Evolutionary conservation across 2,329 filamentous ascomycete species (phyloP), one percentile per base, ranked within the genome.

Genomic region (Sarocladium strictum): DNA sequence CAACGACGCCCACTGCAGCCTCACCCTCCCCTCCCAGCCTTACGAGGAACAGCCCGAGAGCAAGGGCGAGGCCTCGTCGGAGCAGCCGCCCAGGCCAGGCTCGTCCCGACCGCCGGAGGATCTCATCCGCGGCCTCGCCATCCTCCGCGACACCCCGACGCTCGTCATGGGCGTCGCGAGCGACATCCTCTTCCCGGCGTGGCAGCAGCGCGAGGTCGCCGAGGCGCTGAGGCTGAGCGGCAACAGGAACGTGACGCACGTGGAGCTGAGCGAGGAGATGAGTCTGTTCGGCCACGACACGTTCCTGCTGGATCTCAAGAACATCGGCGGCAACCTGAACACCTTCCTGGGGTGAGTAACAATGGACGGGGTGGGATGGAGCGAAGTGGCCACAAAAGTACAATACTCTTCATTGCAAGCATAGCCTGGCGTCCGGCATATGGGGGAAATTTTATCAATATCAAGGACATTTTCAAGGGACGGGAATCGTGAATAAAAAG

Each of bases 271-370:
- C 32, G 90, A 97, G 73, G 91, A 97, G 72, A 83, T 94, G 70
- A 96, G 91, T 64, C 72, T 96, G 63, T 99, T 99, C 67, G 94
- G 94, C 0, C 94, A 99, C 65, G 94, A 99, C 67, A 97, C 93
- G 0, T 99, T 99, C 68, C 71, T 99, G 64, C 74, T 99, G 41
- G 94, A 99, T 71, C 72, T 97, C 55, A 85, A 96, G 72, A 88
- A 96, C 62, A 90, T 99, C 51, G 94, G 94, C 3, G 91, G 90
- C 0, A 89, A 85, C 51, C 74, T 99, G 47, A 85, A 84, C 63
- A 80, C 80, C 62, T 99, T 99, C 69, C 69, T 99, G 61, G 80
- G 79, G 1, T 93, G 57, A 64, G n/a, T n/a, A n/a, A n/a, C n/a
- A n/a, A n/a, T n/a, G n/a, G n/a, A n/a, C n/a, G n/a, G n/a, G n/a